Base-by-base conservation (phyloP, 2,329 filamentous ascomycete genomes). In the Xylariaceae sp. region DNA sequence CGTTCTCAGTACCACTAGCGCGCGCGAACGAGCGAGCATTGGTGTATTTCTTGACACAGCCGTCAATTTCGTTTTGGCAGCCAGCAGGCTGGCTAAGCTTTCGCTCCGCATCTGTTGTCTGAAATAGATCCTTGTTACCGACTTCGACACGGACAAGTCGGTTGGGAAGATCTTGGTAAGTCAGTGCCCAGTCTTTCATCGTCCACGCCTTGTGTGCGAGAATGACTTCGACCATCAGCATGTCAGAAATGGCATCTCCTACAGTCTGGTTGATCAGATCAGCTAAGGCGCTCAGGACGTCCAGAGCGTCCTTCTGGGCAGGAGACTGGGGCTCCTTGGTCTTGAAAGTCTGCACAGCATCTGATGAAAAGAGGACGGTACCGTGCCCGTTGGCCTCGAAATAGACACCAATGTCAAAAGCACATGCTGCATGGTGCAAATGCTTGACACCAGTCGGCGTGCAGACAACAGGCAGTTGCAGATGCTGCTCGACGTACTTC, bases 301-400 rank as follows among this genome's bases (percentile, higher is more conserved):
- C 88, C 12, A 97, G 81, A 2, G 92, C 89, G 61, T 90, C 87
- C 66, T 92, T 88, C 69, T 97, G 91, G 6, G 89, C 92, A 1
- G 94, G 92, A 0, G 90, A 95, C 69, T 95, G 86, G 6, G 94
- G 91, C 65, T 90, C 81, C 53, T 87, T 86, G 61, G 82, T 86
- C 58, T 78, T 80, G 72, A 99, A 95, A 43, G 82, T 79, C 60
- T 86, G 85, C 42, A 92, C 75, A 4, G 92, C 92, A 52, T 89
- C 84, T 50, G 87, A 82, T 1, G 89, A 95, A 77, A 99, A 99
- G 47, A 97, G 85, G 33, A 97, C 87, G 10, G 94, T 99, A 58
- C 94, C 94, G 70, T 99, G 94, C 30, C 94, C 94, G 67, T 99
- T 99, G 57, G 94, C 94, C 75, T 99, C 94, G 64, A 99, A 99